Evolutionary conservation across 208 protist species (phyloP), one percentile per base, ranked within the genome.

Genomic region (Kentomonas sorsogonicus): DNA sequence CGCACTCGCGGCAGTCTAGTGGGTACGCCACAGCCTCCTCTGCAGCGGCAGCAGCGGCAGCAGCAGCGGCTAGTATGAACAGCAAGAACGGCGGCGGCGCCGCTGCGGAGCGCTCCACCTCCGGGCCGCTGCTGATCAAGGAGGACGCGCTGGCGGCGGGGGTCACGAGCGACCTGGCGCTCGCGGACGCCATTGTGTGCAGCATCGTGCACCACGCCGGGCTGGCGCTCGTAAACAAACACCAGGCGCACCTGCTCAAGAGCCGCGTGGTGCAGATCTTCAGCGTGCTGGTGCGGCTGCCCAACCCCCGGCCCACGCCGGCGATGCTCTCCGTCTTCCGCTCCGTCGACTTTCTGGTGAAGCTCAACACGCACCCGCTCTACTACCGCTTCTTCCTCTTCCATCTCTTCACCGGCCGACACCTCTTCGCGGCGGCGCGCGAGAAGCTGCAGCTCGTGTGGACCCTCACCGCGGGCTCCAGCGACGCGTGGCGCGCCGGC

Each of bases 391-490:
- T 72, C 18, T 43, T 74, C 27, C 63, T 92, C 22, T 56, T 36
- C 25, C 53, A 70, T 16, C 54, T 71, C 53, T 86, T 89, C 53
- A 80, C 74, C 25, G 77, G 75, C 54, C 60, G 46, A 7, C 41
- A 40, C 0, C 52, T 73, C 31, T 93, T 93, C 51, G 54, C 23
- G 0, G 60, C 45, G 25, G 36, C 80, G 2, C 70, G 75, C 47
- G 58, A 69, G 22, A 75, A 79, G n/a, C 59, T 83, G 23, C 50
- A 53, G 53, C 27, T 30, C 23, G 77, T 81, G 20, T 93, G 86
- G 79, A 60, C 56, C 13, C 66, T 89, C n/a, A n/a, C n/a, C n/a
- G n/a, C n/a, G 53, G 81, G 90, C 46, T 77, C 70, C 25, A 74
- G 63, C 39, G 59, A 40, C 9, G 39, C 52, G 39, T 86, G 79